These are phyloP conservation scores for Detonula confervacea DNA, from an alignment of 352 stramenopile genomes.

Conservation along the genomic window DNA sequence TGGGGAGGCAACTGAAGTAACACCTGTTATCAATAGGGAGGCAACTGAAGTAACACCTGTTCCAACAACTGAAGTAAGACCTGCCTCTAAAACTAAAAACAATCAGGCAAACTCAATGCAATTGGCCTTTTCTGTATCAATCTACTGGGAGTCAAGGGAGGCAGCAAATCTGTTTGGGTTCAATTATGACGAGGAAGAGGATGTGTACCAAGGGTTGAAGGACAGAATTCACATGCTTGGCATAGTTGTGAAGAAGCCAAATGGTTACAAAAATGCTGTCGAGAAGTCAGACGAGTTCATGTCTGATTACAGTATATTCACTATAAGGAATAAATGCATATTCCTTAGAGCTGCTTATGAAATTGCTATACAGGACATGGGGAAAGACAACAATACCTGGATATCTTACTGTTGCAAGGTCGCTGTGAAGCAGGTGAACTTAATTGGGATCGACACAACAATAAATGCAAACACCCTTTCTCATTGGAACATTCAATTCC, in stretches of 20 bases:
- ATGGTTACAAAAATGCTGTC: conserved; percentile 3
- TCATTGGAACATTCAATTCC: conserved; percentile 9
- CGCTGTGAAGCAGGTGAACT: background rate
- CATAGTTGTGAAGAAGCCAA: background rate
- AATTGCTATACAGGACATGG: conserved; percentile 13
- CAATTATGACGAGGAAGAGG: background rate
- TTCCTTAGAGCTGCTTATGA: conserved; percentile 5
- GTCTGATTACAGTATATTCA: background rate
- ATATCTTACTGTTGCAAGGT: conserved; percentile 4
- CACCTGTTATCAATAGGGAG: no score
- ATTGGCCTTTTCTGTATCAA: background rate
- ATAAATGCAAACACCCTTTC: background rate
- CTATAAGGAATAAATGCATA: conserved; percentile 20
- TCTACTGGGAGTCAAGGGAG: conserved; percentile 13
- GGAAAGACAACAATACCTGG: background rate
- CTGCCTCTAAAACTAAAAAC: background rate
- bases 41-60: no score
- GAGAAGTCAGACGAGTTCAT: background rate
- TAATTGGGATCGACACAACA: conserved; percentile 3
- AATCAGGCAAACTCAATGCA: background rate
- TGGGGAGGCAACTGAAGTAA: no score
- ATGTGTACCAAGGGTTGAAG: background rate
- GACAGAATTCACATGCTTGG: conserved; percentile 6
- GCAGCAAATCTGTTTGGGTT: conserved; percentile 15
- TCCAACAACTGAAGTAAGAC: no score